Conservation (phyloP, 164 flowering plant species). For the Annona squamosa region DNA sequence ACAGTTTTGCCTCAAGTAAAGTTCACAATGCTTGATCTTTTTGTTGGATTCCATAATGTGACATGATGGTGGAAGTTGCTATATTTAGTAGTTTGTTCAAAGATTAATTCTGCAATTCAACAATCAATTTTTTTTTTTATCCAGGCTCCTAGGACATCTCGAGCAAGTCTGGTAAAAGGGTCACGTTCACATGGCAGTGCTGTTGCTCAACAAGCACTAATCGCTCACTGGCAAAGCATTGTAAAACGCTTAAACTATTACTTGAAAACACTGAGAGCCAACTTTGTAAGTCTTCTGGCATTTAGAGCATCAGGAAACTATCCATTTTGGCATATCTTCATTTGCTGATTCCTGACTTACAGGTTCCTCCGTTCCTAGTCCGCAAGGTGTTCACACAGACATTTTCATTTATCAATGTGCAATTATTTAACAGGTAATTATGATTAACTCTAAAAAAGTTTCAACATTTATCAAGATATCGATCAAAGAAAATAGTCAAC, state of each 20-base stretch:
- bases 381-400: conserved; percentile 82
- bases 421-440: conserved; percentile 80
- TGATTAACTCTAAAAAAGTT: background rate
- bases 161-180: conserved; percentile 85
- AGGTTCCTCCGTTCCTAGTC: conserved; percentile 88
- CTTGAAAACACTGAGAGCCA: conserved; percentile 69
- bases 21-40: background rate
- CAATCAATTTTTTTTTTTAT: background rate
- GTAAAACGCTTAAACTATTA: conserved; percentile 70
- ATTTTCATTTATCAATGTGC: conserved; percentile 95
- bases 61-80: background rate
- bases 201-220: conserved; percentile 91
- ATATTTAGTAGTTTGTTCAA: background rate
- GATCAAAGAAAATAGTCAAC: background rate
- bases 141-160: conserved; percentile 93
- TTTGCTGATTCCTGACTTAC: conserved; percentile 14
- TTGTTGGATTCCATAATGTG: background rate
- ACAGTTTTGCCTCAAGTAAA: no score
- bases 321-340: conserved; percentile 1
- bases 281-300: conserved; percentile 52
- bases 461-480: background rate
- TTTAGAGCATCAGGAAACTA: background rate
- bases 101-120: background rate
- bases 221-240: conserved; percentile 98
- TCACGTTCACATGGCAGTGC: conserved; percentile 84